Evolutionary conservation across 2,329 filamentous ascomycete species (phyloP).

Genomic region (Xylaria polymorpha): DNA sequence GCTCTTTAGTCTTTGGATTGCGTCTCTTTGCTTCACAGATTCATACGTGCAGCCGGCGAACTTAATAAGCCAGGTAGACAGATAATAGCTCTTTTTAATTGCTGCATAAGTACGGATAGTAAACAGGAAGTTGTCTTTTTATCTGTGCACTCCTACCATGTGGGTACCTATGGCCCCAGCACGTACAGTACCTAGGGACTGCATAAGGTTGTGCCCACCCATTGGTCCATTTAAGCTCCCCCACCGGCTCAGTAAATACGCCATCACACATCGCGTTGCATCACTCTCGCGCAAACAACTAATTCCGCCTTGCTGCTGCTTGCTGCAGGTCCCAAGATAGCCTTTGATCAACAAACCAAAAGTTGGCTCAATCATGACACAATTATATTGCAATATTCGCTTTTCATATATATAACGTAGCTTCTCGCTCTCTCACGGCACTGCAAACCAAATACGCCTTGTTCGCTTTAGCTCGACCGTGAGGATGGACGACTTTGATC

Average conservation of each 20-base stretch:
- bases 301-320: constrained; percentile 4
- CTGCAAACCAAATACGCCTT: background rate
- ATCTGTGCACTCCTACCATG: too few species aligned
- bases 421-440: background rate
- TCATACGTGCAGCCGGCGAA: background rate
- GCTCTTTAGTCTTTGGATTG: background rate
- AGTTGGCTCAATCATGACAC: background rate
- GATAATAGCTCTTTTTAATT: constrained; percentile 3
- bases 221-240: too few species aligned
- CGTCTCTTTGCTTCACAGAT: background rate
- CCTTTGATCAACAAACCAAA: background rate
- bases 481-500: constrained; percentile 55
- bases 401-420: background rate
- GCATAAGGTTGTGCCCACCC: too few species aligned
- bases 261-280: background rate
- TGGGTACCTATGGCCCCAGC: too few species aligned
- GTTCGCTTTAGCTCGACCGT: background rate
- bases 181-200: too few species aligned
- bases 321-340: background rate
- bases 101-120: too few species aligned
- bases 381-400: background rate
- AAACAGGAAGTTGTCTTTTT: too few species aligned
- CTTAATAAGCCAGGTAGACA: background rate
- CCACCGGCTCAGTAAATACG: background rate
- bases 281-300: background rate